Base-by-base conservation (phyloP, 768 basidiomycete genomes). In the Suillus subalutaceus region DNA sequence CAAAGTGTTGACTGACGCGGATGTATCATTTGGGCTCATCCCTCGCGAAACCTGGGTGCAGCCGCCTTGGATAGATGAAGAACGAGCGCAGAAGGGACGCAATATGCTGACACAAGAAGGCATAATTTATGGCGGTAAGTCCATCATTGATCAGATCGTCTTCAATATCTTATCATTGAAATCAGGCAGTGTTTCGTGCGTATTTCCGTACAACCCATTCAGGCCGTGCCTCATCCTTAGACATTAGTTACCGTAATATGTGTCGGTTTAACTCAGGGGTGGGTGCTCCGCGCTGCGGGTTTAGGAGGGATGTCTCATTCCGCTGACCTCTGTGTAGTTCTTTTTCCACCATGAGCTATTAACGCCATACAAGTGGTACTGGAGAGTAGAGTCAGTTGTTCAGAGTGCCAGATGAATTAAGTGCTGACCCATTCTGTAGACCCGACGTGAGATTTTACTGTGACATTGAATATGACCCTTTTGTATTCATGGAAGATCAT, bases 211-310 rank as follows among this genome's bases (percentile, higher is more conserved):
- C 30, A 40, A n/a, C 35, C 15, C 26, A 13, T 23, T n/a, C 57
- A 37, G 26, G 18, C 7, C 15, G 7, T n/a, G 43, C 63, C 35
- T 66, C 7, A 15, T 15, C 52, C 50, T 48, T 15, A 16, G 37
- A 56, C 10, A 40, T 35, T 43, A 83, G 80, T 20, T 90, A 92
- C 69, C 83, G 89, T 23, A 89, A 90, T 65, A 91, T 92, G 90
- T 91, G 90, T 74, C 82, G 90, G 50, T 92, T 85, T 77, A 89
- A 90, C 74, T 90, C 88, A 1, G 90, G 88, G 2, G 87, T 88
- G 68, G 65, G 84, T 75, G 30, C 12, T n/a, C 35, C 35, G 35
- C 9, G 35, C 35, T 37, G 38, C 23, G 16, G 9, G 55, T 26
- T 46, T 44, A 9, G 32, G 55, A 12, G 2, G 9, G 16, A 6